Conservation (phyloP, 139 green algal species). For the Mesotaenium endlicherianum region DNA sequence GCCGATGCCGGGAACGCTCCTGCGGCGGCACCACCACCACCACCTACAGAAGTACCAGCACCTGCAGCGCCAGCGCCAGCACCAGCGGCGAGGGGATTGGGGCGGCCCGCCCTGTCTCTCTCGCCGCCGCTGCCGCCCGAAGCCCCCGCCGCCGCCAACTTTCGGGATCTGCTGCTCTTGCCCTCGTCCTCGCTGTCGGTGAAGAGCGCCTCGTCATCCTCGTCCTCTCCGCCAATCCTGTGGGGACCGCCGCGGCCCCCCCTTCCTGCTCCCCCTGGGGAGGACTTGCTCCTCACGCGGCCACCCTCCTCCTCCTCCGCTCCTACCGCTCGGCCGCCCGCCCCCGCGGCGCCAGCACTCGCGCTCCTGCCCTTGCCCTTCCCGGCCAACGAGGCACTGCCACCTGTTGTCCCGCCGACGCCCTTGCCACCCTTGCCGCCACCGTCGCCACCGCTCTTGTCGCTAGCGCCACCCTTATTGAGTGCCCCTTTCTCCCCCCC, state of each 20-base stretch:
- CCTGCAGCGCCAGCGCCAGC: too few species aligned
- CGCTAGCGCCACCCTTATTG: not conserved
- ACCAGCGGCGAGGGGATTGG: too few species aligned
- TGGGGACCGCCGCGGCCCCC: not conserved
- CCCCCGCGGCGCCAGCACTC: not conserved
- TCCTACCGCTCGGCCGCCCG: too few species aligned
- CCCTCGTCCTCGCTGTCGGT: conserved; percentile 17
- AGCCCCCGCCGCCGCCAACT: too few species aligned
- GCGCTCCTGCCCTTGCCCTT: not conserved
- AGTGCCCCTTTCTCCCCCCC: not conserved
- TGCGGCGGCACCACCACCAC: too few species aligned
- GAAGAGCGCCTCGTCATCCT: conserved; percentile 22
- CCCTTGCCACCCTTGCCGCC: not conserved
- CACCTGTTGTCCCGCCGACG: not conserved
- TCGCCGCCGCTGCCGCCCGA: too few species aligned
- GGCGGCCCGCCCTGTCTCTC: too few species aligned
- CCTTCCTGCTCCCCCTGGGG: not conserved
- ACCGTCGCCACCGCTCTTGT: not conserved
- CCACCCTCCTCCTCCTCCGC: too few species aligned
- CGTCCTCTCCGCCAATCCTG: not conserved
- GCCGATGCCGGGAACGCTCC: too few species aligned
- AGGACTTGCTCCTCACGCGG: not conserved
- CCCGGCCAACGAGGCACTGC: too few species aligned
- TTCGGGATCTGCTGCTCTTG: not conserved
- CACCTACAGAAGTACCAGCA: too few species aligned